phyloP scores from a whole-genome alignment of 345 rosid genomes.

The Leavenworthia alabamica region DNA sequence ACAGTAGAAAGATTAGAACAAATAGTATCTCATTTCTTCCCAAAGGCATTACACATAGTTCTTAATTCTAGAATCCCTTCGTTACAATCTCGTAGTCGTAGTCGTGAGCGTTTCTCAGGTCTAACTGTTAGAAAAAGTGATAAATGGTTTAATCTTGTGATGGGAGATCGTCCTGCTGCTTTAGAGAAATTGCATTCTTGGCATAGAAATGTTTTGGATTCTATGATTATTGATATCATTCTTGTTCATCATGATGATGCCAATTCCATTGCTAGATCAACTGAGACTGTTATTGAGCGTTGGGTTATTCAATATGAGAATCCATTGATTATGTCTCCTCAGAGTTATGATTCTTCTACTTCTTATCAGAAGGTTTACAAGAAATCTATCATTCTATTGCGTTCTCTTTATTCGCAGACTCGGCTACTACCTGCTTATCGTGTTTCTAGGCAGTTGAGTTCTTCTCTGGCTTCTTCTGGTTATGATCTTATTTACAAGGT shows the following conservation, averaged over 20 bases:
- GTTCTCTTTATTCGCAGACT: conserved; percentile 65
- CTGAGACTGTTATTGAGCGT: conserved; percentile 80
- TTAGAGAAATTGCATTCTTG: conserved; percentile 64
- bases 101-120: conserved; percentile 30
- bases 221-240: conserved; percentile 76
- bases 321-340: conserved; percentile 37
- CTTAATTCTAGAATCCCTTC: conserved; percentile 77
- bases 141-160: conserved; percentile 81
- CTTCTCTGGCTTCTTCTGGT: conserved; percentile 51
- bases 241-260: conserved; percentile 40
- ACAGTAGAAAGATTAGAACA: conserved; percentile 58
- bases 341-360: conserved; percentile 37
- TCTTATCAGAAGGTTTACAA: conserved; percentile 71
- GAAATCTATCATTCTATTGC: conserved; percentile 64
- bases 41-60: conserved; percentile 70
- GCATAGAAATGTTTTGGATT: conserved; percentile 65
- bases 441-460: conserved; percentile 56
- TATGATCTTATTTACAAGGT: conserved; percentile 74
- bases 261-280: background rate
- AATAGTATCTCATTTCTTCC: conserved; percentile 63
- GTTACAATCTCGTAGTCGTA: conserved; percentile 41
- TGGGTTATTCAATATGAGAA: conserved; percentile 80
- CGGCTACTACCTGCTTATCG: conserved; percentile 80
- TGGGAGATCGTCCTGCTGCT: conserved; percentile 78
- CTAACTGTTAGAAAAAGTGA: conserved; percentile 57